Evolutionary conservation across 73 alveolate genomes (phyloP), one percentile per base, ranked within the genome.

Genomic region (Symbiodinium natans): DNA sequence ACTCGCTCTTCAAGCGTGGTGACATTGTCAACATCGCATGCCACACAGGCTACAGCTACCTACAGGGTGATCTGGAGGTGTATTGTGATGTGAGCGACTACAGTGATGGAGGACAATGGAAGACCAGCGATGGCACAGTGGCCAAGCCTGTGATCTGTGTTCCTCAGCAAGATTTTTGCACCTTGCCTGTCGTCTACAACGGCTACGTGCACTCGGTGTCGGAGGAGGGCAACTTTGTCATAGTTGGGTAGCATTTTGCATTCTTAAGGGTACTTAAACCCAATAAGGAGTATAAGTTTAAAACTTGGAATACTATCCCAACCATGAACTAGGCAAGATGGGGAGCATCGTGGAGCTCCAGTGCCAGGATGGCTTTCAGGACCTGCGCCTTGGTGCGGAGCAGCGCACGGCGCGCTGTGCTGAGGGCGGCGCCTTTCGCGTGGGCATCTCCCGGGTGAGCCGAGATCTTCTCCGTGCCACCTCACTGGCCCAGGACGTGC

Each of bases 91-190:
- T 88, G 36, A 63, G 95, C 74, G 85, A 88, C 13, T 68, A 88
- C 46, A 29, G 41, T 29, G 95, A 88, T 40, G 95, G 95, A 88
- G 95, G 95, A 25, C 95, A 88, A 34, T 88, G 95, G 95, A 88
- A 88, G 42, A 83, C 71, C 39, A 36, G 68, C 34, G 95, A 88
- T 19, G 95, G 95, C 25, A 88, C 95, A 52, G 95, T 31, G 33
- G 95, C 95, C n/a, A 88, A 88, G 74, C 95, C 95, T 29, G 95
- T 88, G 86, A 86, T 88, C 31, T 88, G 95, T 41, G 95, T 88
- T 40, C 95, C 95, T 8, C 95, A 88, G 48, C 95, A 88, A 25
- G 95, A 88, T 34, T 88, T 88, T 59, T 88, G 95, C 42, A 27
- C 36, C 21, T 5, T 88, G 86, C 95, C 95, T n/a, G 11, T 21